These are phyloP conservation scores for Elongisporangium undulatum DNA, from an alignment of 352 stramenopile genomes.

Conservation along the genomic window DNA sequence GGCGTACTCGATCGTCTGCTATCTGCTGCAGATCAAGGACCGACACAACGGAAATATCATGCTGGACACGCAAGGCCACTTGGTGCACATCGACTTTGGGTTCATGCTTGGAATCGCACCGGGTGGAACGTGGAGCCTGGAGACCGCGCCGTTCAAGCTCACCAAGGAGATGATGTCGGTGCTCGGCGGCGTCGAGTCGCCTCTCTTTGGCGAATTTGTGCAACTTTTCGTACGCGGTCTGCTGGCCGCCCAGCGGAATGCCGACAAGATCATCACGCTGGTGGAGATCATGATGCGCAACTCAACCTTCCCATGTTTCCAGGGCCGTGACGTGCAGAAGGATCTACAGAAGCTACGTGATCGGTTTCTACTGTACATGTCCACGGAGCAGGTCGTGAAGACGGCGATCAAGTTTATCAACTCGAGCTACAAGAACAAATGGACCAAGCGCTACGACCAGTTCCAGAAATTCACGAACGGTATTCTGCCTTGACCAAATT, in stretches of 20 bases:
- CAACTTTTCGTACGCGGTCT: constrained; percentile 55
- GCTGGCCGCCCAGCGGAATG: constrained; percentile 46
- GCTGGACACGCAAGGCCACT: constrained; percentile 83
- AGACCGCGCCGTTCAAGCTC: constrained; percentile 95
- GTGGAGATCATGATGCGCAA: constrained; percentile 85
- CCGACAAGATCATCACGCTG: constrained; percentile 60
- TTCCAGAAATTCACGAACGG: constrained; percentile 93
- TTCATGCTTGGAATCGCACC: constrained; percentile 94
- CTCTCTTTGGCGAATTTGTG: constrained; percentile 66
- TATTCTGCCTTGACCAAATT: constrained; percentile 51
- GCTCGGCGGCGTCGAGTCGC: constrained; percentile 61
- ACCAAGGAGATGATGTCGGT: constrained; percentile 94
- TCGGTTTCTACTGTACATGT: constrained; percentile 51
- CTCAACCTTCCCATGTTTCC: constrained; percentile 74
- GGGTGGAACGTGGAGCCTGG: constrained; percentile 90
- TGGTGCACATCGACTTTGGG: constrained; percentile 97
- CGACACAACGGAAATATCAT: constrained; percentile 97
- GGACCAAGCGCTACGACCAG: constrained; percentile 92
- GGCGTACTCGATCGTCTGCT: constrained; percentile 75
- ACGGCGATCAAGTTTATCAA: constrained; percentile 84
- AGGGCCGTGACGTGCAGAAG: constrained; percentile 86
- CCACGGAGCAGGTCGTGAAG: constrained; percentile 68
- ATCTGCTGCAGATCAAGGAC: constrained; percentile 92
- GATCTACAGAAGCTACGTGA: constrained; percentile 68
- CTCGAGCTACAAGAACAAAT: constrained; percentile 91